A percentile compares a stretch with the other conserved stretches of the same genome.
These are phyloP conservation scores for Setomelanomma holmii DNA, from an alignment of 2,329 filamentous ascomycete species.

Conservation along the genomic window DNA sequence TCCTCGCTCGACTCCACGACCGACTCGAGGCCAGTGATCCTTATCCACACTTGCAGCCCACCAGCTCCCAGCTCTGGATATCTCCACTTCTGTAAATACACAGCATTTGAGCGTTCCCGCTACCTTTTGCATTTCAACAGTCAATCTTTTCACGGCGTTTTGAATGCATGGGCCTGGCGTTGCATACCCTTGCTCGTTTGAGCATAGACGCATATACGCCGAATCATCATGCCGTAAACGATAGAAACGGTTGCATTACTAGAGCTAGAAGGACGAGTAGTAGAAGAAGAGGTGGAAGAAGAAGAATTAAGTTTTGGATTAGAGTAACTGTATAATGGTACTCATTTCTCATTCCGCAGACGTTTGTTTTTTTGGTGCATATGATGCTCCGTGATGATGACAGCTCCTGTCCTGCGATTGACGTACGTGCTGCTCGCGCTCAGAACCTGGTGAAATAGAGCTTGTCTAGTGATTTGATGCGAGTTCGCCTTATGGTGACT, in stretches of 20 bases:
- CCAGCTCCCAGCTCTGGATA: constrained; percentile 1
- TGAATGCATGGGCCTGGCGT: constrained; percentile 2
- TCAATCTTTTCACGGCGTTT: constrained; percentile 6
- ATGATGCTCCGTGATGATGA: no score
- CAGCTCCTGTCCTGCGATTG: no score
- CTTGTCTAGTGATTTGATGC: no score
- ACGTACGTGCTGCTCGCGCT: no score
- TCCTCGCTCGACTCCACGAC: not conserved
- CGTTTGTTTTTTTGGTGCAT: not conserved
- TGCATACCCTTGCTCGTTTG: constrained; percentile 6
- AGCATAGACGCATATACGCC: constrained; percentile 1
- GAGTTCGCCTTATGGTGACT: no score
- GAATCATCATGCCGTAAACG: constrained; percentile 5
- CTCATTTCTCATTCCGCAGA: constrained; percentile 1
- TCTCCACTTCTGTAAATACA: not conserved
- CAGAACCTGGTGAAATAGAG: no score
- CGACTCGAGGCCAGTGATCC: not conserved
- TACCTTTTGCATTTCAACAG: constrained; percentile 1
- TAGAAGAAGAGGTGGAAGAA: no score
- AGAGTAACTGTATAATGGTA: constrained; percentile 11
- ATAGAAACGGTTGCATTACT: constrained; percentile 6
- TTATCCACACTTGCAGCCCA: not conserved
- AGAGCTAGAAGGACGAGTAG: not conserved
- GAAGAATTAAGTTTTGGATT: not conserved
- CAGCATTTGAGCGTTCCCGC: constrained; percentile 1